Percentiles rank a stretch among this genome's conserved stretches.
Evolutionary conservation across 768 basidiomycete species (phyloP).

Genomic region (Xanthoconium stramineum): DNA sequence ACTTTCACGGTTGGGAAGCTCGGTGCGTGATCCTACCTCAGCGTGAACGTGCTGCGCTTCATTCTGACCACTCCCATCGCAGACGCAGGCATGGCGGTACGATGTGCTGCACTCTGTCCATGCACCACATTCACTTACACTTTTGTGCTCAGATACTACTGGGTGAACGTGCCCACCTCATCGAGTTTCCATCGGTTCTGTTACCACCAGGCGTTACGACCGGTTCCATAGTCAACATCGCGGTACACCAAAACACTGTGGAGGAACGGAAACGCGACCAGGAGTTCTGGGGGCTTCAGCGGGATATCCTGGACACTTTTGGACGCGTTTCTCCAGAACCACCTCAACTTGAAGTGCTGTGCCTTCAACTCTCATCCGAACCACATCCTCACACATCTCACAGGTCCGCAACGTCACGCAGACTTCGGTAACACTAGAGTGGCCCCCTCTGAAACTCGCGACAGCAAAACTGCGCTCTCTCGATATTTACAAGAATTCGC

Average conservation of each 20-base stretch:
- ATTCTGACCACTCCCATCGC: conserved; percentile 10
- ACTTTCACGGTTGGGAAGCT: conserved; percentile 96
- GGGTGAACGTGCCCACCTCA: conserved; percentile 91
- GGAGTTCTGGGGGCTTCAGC: conserved; percentile 84
- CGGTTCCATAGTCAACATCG: conserved; percentile 96
- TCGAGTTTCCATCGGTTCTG: conserved; percentile 96
- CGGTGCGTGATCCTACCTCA: conserved; percentile 49
- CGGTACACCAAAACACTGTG: conserved; percentile 80
- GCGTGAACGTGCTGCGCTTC: not conserved
- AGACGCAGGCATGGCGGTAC: conserved; percentile 95
- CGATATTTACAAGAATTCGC: conserved; percentile 90
- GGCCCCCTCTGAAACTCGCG: conserved; percentile 83
- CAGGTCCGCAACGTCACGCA: conserved; percentile 93
- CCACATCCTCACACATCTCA: not conserved
- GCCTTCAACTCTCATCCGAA: not conserved
- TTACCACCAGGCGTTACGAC: conserved; percentile 89
- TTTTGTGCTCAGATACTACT: conserved; percentile 65
- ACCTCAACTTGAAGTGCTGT: conserved; percentile 69
- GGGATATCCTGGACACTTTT: conserved; percentile 72
- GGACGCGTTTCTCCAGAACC: conserved; percentile 63
- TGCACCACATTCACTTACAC: conserved; percentile 1
- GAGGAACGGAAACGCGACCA: conserved; percentile 82
- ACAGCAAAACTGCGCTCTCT: conserved; percentile 83
- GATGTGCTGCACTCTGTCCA: conserved; percentile 11
- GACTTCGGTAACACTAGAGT: conserved; percentile 95